Percentiles rank a stretch among this genome's conserved stretches.
Conservation (phyloP, 169 alveolate genomes). For the Cyclospora cayetanensis region DNA sequence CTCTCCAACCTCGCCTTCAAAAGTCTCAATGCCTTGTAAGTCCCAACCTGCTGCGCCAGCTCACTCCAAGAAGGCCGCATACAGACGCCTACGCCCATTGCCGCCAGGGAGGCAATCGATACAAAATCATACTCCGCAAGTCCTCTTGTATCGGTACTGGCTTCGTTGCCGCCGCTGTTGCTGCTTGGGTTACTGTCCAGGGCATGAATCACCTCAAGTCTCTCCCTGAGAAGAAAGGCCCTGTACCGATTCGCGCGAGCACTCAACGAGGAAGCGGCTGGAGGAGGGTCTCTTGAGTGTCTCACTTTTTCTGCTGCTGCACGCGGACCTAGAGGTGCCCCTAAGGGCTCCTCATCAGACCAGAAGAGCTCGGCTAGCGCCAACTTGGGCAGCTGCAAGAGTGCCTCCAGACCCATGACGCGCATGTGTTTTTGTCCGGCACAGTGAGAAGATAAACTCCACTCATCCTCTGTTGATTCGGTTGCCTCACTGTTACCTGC, state of each 20-base stretch:
- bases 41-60: neutral
- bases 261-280: too few species aligned
- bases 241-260: too few species aligned
- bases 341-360: neutral
- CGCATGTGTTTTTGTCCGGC: neutral
- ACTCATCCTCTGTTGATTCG: neutral
- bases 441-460: neutral
- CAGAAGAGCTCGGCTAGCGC: neutral
- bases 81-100: neutral
- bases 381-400: neutral
- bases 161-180: conserved; percentile 21
- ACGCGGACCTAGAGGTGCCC: neutral
- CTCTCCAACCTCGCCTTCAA: neutral
- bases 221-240: too few species aligned
- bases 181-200: too few species aligned
- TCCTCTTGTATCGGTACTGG: neutral
- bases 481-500: neutral
- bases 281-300: too few species aligned
- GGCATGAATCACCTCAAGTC: too few species aligned
- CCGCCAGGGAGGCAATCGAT: neutral
- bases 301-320: conserved; percentile 17
- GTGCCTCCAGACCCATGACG: neutral
- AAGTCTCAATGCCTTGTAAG: neutral
- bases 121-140: neutral
- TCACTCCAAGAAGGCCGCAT: neutral